Conservation (phyloP, 345 rosid species). For the Populus tremula region DNA sequence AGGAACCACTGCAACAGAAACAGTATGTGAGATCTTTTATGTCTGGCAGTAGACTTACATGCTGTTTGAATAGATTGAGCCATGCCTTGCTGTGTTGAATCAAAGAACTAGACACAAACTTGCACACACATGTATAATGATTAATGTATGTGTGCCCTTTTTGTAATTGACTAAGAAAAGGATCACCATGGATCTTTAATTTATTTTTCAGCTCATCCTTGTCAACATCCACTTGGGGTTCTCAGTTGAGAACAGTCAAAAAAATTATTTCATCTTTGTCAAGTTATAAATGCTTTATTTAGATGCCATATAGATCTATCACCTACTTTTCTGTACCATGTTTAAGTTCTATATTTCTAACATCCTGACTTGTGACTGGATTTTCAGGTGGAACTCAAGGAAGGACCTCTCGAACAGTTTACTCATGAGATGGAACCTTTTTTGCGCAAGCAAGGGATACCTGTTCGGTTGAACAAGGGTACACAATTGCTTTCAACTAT, state of each 20-base stretch:
- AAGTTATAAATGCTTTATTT: not conserved
- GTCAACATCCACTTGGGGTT: not conserved
- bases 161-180: not conserved
- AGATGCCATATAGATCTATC: not conserved
- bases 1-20: slow-evolving; percentile 68
- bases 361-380: not conserved
- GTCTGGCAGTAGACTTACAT: not conserved
- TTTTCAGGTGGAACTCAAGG: slow-evolving; percentile 71
- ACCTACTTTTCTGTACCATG: not conserved
- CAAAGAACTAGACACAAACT: not conserved
- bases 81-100: not conserved
- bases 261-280: not conserved
- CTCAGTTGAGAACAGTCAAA: not conserved
- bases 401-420: slow-evolving; percentile 87
- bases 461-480: slow-evolving; percentile 95
- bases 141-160: not conserved
- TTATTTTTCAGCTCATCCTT: not conserved
- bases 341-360: not conserved
- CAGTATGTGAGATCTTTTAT: slow-evolving; percentile 36
- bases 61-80: not conserved
- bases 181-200: not conserved
- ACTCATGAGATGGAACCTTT: slow-evolving; percentile 99
- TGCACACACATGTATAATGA: not conserved
- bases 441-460: slow-evolving; percentile 90
- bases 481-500: not conserved